phyloP scores from a whole-genome alignment of 2,329 filamentous ascomycete species.

The Chaetothyriales sp. region DNA sequence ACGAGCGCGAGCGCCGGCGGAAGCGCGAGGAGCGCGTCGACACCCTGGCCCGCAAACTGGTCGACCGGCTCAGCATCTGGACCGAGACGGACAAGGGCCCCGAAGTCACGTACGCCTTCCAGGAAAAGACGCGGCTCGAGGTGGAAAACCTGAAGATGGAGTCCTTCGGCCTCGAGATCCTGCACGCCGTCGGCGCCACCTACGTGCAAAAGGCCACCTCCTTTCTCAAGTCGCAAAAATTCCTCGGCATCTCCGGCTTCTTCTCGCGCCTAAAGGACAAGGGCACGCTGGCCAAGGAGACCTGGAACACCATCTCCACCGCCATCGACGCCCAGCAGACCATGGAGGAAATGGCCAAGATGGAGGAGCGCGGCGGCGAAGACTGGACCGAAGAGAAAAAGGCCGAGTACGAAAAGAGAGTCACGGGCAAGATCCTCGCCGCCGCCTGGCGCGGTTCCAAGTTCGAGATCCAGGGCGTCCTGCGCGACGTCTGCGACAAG shows the following conservation, averaged over 20 bases:
- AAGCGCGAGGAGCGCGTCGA: slow-evolving; percentile 83
- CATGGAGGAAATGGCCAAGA: slow-evolving; percentile 96
- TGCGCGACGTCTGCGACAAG: slow-evolving; percentile 85
- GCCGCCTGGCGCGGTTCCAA: slow-evolving; percentile 93
- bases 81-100: slow-evolving; percentile 85
- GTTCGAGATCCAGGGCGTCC: slow-evolving; percentile 93
- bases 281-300: slow-evolving; percentile 92
- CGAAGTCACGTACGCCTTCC: slow-evolving; percentile 79
- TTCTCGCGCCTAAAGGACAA: slow-evolving; percentile 91
- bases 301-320: slow-evolving; percentile 92
- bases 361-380: slow-evolving; percentile 87
- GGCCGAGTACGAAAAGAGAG: slow-evolving; percentile 84
- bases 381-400: slow-evolving; percentile 98
- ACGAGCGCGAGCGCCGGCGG: slow-evolving; percentile 70
- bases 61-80: slow-evolving; percentile 86
- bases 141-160: slow-evolving; percentile 99
- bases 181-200: slow-evolving; percentile 85
- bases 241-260: slow-evolving; percentile 90
- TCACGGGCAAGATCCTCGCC: slow-evolving; percentile 94
- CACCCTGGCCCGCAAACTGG: slow-evolving; percentile 67
- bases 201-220: slow-evolving; percentile 79
- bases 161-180: slow-evolving; percentile 88
- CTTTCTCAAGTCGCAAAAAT: slow-evolving; percentile 89
- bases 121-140: slow-evolving; percentile 86
- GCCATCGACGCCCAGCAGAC: slow-evolving; percentile 96